Evolutionary conservation across 768 basidiomycete species (phyloP).

Genomic region (Rhodotorula paludigena): DNA sequence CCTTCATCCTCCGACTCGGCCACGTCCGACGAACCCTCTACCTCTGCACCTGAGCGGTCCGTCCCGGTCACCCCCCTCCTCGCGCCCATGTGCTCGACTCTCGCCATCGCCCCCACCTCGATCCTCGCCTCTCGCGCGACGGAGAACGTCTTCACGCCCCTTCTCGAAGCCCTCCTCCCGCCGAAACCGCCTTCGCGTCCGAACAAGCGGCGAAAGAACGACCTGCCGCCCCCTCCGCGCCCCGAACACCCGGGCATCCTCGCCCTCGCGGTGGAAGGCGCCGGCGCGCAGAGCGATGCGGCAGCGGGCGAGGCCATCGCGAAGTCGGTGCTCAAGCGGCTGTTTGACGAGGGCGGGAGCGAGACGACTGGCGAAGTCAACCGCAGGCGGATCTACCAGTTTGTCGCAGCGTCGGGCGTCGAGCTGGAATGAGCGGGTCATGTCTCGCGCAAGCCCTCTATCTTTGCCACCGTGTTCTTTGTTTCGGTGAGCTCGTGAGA

Average conservation of each 20-base stretch:
- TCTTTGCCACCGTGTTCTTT: not conserved
- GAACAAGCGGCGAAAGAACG: conserved; percentile 47
- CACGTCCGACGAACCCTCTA: not conserved
- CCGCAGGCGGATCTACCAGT: conserved; percentile 68
- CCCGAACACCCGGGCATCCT: conserved; percentile 45
- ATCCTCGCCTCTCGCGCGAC: conserved; percentile 70
- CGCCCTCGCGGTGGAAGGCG: conserved; percentile 41
- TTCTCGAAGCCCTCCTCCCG: conserved; percentile 56
- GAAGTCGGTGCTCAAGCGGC: conserved; percentile 21
- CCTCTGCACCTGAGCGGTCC: conserved; percentile 45
- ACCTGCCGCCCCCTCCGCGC: conserved; percentile 13
- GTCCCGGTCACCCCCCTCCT: conserved; percentile 57
- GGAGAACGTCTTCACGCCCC: conserved; percentile 62
- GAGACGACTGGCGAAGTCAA: conserved; percentile 71
- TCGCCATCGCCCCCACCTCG: conserved; percentile 62
- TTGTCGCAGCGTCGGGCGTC: conserved; percentile 13
- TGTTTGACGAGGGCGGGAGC: conserved; percentile 71
- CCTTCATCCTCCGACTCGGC: not conserved
- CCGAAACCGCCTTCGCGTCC: conserved; percentile 21
- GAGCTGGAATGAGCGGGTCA: conserved; percentile 20
- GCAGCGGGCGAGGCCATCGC: conserved; percentile 10
- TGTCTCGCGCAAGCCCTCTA: no score
- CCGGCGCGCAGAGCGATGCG: not conserved
- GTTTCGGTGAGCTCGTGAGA: no score
- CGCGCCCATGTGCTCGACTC: conserved; percentile 65